Evolutionary conservation across 805 yeast species (phyloP).

Genomic region (Brettanomyces naardenensis): DNA sequence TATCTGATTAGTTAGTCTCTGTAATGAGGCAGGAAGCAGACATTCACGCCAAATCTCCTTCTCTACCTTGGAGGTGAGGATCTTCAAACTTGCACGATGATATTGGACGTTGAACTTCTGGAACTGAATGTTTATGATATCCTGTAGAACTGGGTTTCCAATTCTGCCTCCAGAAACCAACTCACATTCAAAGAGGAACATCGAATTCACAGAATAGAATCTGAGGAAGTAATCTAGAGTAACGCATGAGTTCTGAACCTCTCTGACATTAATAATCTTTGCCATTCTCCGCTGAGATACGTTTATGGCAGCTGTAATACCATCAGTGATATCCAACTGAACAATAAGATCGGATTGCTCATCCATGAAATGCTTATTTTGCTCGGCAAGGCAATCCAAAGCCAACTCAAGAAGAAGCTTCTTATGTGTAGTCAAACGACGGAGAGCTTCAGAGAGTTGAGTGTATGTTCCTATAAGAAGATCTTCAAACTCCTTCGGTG

Average conservation of each 20-base stretch:
- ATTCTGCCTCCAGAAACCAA: conserved; percentile 59
- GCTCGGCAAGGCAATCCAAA: conserved; percentile 33
- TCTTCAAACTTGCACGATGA: conserved; percentile 43
- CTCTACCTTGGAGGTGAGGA: conserved; percentile 44
- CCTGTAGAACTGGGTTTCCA: conserved; percentile 51
- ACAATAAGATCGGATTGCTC: conserved; percentile 35
- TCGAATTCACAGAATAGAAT: conserved; percentile 55
- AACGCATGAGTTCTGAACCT: conserved; percentile 55
- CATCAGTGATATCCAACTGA: conserved; percentile 56
- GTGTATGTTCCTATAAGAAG: conserved; percentile 59
- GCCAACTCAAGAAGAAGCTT: conserved; percentile 70
- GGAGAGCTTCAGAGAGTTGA: conserved; percentile 59
- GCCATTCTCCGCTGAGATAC: conserved; percentile 70
- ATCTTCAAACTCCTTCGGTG: conserved; percentile 66
- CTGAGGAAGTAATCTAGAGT: conserved; percentile 55
- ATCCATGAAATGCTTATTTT: conserved; percentile 20
- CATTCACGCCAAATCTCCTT: conserved; percentile 77
- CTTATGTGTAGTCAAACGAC: conserved; percentile 72
- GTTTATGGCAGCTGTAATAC: conserved; percentile 62
- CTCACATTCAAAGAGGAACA: conserved; percentile 80
- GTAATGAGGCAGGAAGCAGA: conserved; percentile 41
- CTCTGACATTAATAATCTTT: conserved; percentile 68
- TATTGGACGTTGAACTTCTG: conserved; percentile 48
- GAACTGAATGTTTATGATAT: conserved; percentile 59
- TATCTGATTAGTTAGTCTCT: conserved; percentile 42